Conservation (phyloP, 2,329 filamentous ascomycete genomes). For the Zalaria sp. region DNA sequence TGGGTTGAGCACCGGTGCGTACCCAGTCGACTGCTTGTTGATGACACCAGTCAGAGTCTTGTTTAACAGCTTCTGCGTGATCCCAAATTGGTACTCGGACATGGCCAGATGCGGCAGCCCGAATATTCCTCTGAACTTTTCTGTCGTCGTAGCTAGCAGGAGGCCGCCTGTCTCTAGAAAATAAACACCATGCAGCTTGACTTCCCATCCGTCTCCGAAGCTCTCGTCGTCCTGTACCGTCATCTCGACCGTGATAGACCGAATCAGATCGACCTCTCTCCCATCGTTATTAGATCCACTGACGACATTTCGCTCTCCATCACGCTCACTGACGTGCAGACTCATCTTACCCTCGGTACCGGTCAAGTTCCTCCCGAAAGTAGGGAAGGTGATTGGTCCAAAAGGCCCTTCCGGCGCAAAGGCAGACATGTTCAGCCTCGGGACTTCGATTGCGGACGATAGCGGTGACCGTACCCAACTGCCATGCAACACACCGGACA, state of each 20-base stretch:
- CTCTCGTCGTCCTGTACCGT: slow-evolving; percentile 58
- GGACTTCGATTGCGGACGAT: slow-evolving; percentile 30
- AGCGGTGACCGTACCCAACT: slow-evolving; percentile 52
- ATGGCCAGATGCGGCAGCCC: slow-evolving; percentile 72
- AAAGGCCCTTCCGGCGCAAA: slow-evolving; percentile 55
- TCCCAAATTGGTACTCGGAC: slow-evolving; percentile 35
- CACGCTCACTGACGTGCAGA: slow-evolving; percentile 49
- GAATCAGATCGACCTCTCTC: slow-evolving; percentile 36
- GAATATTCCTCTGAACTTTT: slow-evolving; percentile 85
- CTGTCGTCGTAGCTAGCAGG: slow-evolving; percentile 76
- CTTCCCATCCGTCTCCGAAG: slow-evolving; percentile 62
- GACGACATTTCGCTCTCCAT: slow-evolving; percentile 19
- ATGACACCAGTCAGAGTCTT: slow-evolving; percentile 56
- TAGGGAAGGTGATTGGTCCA: slow-evolving; percentile 30
- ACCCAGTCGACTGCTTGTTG: slow-evolving; percentile 47
- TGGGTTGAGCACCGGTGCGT: slow-evolving; percentile 42
- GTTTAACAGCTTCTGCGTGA: slow-evolving; percentile 47
- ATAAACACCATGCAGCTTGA: slow-evolving; percentile 72
- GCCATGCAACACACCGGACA: slow-evolving; percentile 64
- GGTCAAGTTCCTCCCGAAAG: slow-evolving; percentile 72
- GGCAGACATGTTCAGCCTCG: slow-evolving; percentile 32
- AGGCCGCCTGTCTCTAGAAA: slow-evolving; percentile 69
- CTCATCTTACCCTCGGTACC: slow-evolving; percentile 55
- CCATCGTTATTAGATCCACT: slow-evolving; percentile 14
- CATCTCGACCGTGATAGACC: slow-evolving; percentile 56